Base-by-base conservation (phyloP, 2,329 filamentous ascomycete genomes). In the Cryphonectria naterciae region DNA sequence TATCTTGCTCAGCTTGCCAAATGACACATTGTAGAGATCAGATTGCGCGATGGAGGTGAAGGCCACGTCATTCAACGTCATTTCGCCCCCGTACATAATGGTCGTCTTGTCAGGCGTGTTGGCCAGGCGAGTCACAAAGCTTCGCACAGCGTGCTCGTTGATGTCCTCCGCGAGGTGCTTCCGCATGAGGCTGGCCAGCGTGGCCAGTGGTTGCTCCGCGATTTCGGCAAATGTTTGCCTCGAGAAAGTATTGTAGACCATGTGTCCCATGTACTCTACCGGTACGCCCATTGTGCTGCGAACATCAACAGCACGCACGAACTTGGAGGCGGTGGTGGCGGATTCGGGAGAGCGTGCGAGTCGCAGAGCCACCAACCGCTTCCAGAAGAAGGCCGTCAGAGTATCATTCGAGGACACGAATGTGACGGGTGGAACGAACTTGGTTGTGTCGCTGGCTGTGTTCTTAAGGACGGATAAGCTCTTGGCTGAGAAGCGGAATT, bases 341-440 rank as follows among this genome's bases (percentile, higher is more conserved):
- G 75, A 67, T 7, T 68, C 41, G 49, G 75, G 63, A 8, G 54
- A 32, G 46, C 74, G 65, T 1, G 49, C 63, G 15, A 76, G 67
- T 43, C 79, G 76, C 43, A 76, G 75, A 1, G 72, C 69, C 61
- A 74, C 75, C 17, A 81, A 67, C 19, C 76, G 72, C 73, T 80
- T 73, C 79, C 79, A 81, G 71, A 75, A 78, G 35, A 81, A 76
- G 17, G 80, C 80, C 61, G 75, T 76, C 5, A 81, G 68, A 22
- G 76, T 77, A 67, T 81, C 80, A 68, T 80, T 76, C 7, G 73
- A 73, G 2, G 77, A 77, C 65, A 78, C 74, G 68, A 75, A 76
- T 19, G 73, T 73, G 0, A 77, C 75, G 22, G 71, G 68, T 0
- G 72, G 65, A n/a, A 76, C 75, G 60, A 74, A 65, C 17, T 46